Conservation (phyloP, 352 stramenopile species). For the Pythium insidiosum region DNA sequence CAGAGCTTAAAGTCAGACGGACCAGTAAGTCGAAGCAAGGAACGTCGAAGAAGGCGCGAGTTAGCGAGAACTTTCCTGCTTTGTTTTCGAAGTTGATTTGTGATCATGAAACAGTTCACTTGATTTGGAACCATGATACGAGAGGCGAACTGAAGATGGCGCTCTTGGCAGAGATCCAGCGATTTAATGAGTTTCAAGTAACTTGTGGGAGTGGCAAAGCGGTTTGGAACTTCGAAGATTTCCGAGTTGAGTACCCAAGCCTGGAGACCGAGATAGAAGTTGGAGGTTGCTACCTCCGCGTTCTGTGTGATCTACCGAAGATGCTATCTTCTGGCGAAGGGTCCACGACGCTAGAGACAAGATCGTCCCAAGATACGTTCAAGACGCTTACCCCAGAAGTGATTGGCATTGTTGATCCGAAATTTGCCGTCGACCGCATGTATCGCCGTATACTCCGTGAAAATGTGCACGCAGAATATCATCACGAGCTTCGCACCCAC, state of each 20-base stretch:
- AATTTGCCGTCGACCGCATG: slow-evolving; percentile 37
- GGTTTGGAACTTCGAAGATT: slow-evolving; percentile 96
- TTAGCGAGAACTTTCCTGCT: slow-evolving; percentile 90
- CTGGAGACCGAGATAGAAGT: slow-evolving; percentile 84
- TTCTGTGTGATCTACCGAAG: slow-evolving; percentile 38
- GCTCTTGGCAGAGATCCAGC: slow-evolving; percentile 80
- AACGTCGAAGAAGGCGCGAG: too few relatives aligned
- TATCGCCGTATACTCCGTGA: slow-evolving; percentile 75
- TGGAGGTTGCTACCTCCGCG: slow-evolving; percentile 86
- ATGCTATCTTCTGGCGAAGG: too few relatives aligned
- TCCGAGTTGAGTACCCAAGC: slow-evolving; percentile 86
- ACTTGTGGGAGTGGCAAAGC: slow-evolving; percentile 60
- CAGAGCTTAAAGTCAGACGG: too few relatives aligned
- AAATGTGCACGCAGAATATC: slow-evolving; percentile 60
- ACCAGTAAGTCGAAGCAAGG: too few relatives aligned
- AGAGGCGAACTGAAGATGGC: slow-evolving; percentile 82
- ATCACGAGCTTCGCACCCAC: slow-evolving; percentile 51
- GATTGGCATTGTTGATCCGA: slow-evolving; percentile 44
- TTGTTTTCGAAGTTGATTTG: slow-evolving; percentile 92
- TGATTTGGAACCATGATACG: slow-evolving; percentile 92
- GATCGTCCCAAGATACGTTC: slow-evolving; percentile 35
- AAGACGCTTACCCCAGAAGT: slow-evolving; percentile 45
- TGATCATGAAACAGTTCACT: slow-evolving; percentile 87
- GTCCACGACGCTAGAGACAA: slow-evolving; percentile 45
- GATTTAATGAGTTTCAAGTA: slow-evolving; percentile 69